phyloP scores from a whole-genome alignment of 2,329 filamentous ascomycete genomes.

The Basipetospora chlamydospora region DNA sequence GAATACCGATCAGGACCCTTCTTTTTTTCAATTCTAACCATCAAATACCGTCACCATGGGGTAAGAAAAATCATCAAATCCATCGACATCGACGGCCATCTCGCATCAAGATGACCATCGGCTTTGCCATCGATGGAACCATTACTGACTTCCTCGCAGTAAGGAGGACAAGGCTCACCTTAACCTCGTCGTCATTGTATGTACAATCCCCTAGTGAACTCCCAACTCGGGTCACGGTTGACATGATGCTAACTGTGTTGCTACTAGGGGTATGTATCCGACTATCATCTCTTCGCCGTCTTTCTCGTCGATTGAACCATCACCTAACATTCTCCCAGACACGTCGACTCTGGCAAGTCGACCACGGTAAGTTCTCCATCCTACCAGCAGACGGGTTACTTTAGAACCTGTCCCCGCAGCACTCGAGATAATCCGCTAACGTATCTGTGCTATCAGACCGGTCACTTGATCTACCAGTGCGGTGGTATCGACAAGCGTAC shows the following conservation, averaged over 20 bases:
- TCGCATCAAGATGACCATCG: neutral
- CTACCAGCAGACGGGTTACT: too few relatives aligned
- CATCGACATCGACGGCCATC: neutral
- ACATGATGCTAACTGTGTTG: constrained; percentile 9
- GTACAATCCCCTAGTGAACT: too few relatives aligned
- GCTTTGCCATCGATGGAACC: constrained; percentile 8
- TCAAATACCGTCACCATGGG: constrained; percentile 21
- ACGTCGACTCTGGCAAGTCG: constrained; percentile 99
- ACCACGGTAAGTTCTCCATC: constrained; percentile 68
- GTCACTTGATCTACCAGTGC: constrained; percentile 99
- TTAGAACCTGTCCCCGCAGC: too few relatives aligned
- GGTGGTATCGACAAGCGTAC: constrained; percentile 99
- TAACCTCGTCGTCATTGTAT: constrained; percentile 89
- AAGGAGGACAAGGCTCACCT: constrained; percentile 94
- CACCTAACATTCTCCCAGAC: constrained; percentile 32
- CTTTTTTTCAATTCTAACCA: constrained; percentile 9
- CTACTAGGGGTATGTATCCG: constrained; percentile 15
- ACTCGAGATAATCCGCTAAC: too few relatives aligned
- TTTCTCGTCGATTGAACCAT: constrained; percentile 16
- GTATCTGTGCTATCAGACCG: too few relatives aligned
- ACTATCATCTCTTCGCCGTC: too few relatives aligned
- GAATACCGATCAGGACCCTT: neutral
- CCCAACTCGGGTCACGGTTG: constrained; percentile 1
- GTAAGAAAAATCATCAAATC: constrained; percentile 12
- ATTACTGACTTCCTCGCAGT: constrained; percentile 32